Conservation (phyloP, 257 asterid genomes). For the Penstemon davidsonii region DNA sequence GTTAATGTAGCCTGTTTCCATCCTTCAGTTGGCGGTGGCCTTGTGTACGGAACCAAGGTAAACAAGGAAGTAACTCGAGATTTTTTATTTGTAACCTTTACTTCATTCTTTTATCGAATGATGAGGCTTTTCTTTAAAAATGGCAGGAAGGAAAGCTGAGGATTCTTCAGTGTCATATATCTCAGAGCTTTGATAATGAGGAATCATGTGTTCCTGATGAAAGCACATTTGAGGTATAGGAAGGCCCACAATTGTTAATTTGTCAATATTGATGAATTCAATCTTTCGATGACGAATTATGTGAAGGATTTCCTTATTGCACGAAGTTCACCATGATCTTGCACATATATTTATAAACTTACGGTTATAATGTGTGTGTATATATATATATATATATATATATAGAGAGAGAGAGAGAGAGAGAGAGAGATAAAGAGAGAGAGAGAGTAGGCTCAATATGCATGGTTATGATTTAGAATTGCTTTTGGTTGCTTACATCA, state of each 20-base stretch:
- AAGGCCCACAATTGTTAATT: conserved; percentile 19
- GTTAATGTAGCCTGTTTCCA: conserved; percentile 98
- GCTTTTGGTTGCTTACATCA: conserved; percentile 14
- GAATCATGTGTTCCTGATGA: conserved; percentile 54
- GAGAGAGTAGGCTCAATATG: neutral
- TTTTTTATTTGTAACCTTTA: conserved; percentile 16
- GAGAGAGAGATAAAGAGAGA: too few species aligned
- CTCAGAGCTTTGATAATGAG: conserved; percentile 47
- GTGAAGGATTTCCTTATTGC: conserved; percentile 1
- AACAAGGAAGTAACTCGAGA: neutral
- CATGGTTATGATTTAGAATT: conserved; percentile 9
- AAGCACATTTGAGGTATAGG: conserved; percentile 72
- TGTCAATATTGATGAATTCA: neutral
- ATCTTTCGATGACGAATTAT: neutral
- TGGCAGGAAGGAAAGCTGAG: conserved; percentile 91
- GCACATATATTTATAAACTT: neutral
- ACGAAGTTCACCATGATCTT: neutral
- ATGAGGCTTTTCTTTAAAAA: conserved; percentile 4
- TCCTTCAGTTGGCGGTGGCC: conserved; percentile 91
- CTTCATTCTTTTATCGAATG: conserved; percentile 9
- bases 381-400: too few species aligned
- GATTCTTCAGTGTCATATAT: conserved; percentile 63
- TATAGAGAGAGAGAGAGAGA: too few species aligned
- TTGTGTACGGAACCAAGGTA: conserved; percentile 96
- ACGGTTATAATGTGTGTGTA: neutral